Conservation (phyloP, 73 alveolate species). For the Paramecium primaurelia region DNA sequence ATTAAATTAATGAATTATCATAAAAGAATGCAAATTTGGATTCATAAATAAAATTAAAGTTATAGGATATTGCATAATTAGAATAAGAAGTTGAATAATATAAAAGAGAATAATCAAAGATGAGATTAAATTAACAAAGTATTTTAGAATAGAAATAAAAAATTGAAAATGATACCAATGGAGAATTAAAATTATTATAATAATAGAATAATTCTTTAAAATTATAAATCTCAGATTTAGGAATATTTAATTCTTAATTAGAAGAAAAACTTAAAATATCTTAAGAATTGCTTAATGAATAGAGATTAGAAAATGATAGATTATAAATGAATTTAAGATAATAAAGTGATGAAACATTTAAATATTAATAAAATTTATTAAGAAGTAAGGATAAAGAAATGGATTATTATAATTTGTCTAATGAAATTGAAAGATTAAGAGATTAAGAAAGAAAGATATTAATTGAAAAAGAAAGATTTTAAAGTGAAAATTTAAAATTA, state of each 20-base stretch:
- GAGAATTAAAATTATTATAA: not conserved
- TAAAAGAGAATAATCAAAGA: not conserved
- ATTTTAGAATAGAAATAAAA: not conserved
- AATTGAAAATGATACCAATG: not conserved
- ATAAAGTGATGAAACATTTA: not conserved
- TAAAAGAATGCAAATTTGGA: not conserved
- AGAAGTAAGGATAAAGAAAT: constrained; percentile 57
- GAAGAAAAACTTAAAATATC: not conserved
- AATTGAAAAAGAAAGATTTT: constrained; percentile 33
- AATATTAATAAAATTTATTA: not conserved
- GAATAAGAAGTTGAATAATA: not conserved
- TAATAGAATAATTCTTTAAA: not conserved
- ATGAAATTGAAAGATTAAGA: constrained; percentile 52
- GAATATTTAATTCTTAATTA: not conserved
- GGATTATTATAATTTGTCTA: constrained; percentile 35
- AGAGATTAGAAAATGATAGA: not conserved
- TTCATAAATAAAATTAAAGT: not conserved
- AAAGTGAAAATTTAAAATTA: constrained; percentile 37
- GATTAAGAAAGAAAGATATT: constrained; percentile 54
- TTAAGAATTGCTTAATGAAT: constrained; percentile 8
- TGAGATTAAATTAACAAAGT: not conserved
- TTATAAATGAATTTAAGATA: not conserved
- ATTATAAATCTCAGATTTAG: not conserved
- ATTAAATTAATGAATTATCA: not conserved
- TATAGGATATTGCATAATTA: not conserved